phyloP scores from a whole-genome alignment of 1,284 basidiomycete species.

The Trametes pubescens region DNA sequence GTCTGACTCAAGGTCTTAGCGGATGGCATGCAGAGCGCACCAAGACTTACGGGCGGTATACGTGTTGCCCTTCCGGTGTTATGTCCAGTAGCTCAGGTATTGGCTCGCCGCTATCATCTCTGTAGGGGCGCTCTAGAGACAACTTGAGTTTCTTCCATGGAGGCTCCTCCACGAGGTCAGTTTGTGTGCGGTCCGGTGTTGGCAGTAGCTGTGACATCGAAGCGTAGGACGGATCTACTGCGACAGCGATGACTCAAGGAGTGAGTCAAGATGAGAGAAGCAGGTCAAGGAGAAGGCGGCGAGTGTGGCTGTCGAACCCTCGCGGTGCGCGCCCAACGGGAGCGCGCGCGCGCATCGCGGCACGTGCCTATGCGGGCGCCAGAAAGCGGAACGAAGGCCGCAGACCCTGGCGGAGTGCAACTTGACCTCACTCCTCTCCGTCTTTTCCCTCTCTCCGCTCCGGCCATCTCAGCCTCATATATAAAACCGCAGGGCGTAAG shows the following conservation, averaged over 20 bases:
- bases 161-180: constrained; percentile 45
- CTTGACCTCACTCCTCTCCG: constrained; percentile 11
- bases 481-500: neutral
- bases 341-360: constrained; percentile 9
- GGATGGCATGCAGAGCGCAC: neutral
- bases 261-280: neutral
- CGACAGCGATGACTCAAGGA: neutral
- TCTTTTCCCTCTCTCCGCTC: constrained; percentile 8
- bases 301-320: neutral
- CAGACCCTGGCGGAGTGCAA: neutral
- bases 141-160: constrained; percentile 68
- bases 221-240: neutral
- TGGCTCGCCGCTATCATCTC: constrained; percentile 69
- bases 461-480: neutral
- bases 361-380: constrained; percentile 21
- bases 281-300: neutral
- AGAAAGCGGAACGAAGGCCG: constrained; percentile 14
- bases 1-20: constrained; percentile 45
- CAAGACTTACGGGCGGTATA: constrained; percentile 70
- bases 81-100: constrained; percentile 76
- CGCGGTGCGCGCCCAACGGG: constrained; percentile 15
- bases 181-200: constrained; percentile 6
- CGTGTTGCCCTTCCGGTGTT: constrained; percentile 67
- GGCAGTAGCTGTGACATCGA: neutral
- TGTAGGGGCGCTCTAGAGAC: constrained; percentile 80